phyloP scores from a whole-genome alignment of 805 yeast species.

The Starmerella stigmatis region DNA sequence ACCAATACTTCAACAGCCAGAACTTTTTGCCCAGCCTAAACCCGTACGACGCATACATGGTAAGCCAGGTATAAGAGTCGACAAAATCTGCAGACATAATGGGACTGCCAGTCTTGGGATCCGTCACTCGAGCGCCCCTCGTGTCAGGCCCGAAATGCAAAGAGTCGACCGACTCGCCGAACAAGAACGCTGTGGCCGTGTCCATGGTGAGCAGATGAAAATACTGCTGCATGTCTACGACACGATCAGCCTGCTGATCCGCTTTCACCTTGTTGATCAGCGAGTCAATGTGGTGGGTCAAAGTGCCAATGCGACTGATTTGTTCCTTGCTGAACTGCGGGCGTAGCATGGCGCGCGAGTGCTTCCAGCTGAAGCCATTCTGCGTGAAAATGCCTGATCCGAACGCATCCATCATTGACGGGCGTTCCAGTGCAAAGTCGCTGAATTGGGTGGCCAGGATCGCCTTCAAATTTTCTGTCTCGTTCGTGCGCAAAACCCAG shows the following conservation, averaged over 20 bases:
- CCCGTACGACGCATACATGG: constrained; percentile 8
- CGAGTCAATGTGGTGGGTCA: constrained; percentile 26
- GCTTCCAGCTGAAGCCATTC: constrained; percentile 32
- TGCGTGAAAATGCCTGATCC: constrained; percentile 33
- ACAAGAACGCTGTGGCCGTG: constrained; percentile 25
- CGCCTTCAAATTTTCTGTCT: constrained; percentile 29
- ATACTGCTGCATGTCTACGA: constrained; percentile 19
- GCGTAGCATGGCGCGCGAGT: constrained; percentile 31
- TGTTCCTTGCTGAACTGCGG: constrained; percentile 32
- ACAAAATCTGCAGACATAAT: constrained; percentile 24
- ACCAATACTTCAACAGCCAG: constrained; percentile 1
- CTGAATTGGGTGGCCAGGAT: constrained; percentile 27
- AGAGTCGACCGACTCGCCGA: constrained; percentile 10
- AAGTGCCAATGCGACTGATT: constrained; percentile 26
- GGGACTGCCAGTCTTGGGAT: constrained; percentile 16
- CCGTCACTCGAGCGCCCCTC: neutral
- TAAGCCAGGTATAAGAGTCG: constrained; percentile 16
- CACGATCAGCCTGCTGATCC: constrained; percentile 5
- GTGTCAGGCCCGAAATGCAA: constrained; percentile 10
- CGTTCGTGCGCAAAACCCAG: constrained; percentile 19
- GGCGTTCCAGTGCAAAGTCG: constrained; percentile 28
- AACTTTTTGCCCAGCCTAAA: constrained; percentile 9
- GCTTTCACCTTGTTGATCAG: constrained; percentile 15
- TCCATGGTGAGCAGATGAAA: constrained; percentile 25
- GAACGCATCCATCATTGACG: constrained; percentile 26